Conservation (phyloP, 768 basidiomycete species). For the Boletus eberwhitei region DNA sequence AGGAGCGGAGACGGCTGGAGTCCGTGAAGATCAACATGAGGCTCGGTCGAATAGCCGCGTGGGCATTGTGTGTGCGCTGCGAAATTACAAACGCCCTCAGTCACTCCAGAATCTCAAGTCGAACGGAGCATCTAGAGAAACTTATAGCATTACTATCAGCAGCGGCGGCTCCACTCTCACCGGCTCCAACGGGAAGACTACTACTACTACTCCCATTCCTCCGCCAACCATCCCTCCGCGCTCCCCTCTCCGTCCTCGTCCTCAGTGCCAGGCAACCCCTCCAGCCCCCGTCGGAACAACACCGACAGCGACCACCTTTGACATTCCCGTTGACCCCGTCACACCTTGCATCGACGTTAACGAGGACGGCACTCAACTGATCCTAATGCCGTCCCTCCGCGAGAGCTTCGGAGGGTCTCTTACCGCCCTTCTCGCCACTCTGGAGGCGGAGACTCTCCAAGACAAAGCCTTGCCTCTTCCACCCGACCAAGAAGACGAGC, state of each 20-base stretch:
- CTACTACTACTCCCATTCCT: not conserved
- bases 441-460: slow-evolving; percentile 29
- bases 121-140: slow-evolving; percentile 2
- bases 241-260: slow-evolving; percentile 31
- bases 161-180: slow-evolving; percentile 3
- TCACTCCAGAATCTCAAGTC: slow-evolving; percentile 29
- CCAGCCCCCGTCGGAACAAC: slow-evolving; percentile 15
- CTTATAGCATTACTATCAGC: slow-evolving; percentile 14
- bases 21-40: slow-evolving; percentile 25
- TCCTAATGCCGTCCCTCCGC: slow-evolving; percentile 30
- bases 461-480: slow-evolving; percentile 32
- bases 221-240: slow-evolving; percentile 31
- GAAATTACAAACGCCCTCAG: slow-evolving; percentile 34
- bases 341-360: not conserved
- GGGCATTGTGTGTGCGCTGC: slow-evolving; percentile 36
- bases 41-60: slow-evolving; percentile 45
- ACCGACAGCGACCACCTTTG: slow-evolving; percentile 5
- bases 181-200: slow-evolving; percentile 5
- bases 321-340: not conserved
- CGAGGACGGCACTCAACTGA: slow-evolving; percentile 18
- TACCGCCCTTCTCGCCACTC: slow-evolving; percentile 28
- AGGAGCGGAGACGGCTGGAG: slow-evolving; percentile 15
- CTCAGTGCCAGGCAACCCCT: slow-evolving; percentile 3
- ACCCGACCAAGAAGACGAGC: slow-evolving; percentile 25
- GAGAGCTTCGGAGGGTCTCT: slow-evolving; percentile 33